Conservation (phyloP, 208 protist species). For the Novymonas esmeraldas region DNA sequence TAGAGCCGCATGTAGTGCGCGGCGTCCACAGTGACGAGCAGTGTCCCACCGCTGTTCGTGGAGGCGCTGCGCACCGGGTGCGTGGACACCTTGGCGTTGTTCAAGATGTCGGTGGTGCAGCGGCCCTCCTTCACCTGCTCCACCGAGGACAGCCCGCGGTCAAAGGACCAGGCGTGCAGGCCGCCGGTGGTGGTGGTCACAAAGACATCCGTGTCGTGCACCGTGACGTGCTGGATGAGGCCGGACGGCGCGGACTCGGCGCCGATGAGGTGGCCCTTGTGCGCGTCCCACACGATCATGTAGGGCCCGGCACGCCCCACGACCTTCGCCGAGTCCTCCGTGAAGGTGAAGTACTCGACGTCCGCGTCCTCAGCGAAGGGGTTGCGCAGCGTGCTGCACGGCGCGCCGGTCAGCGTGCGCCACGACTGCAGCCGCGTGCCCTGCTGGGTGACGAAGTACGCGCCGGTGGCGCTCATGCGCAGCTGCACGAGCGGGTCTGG, state of each 20-base stretch:
- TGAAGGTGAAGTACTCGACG: conserved; percentile 55
- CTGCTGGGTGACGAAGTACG: conserved; percentile 60
- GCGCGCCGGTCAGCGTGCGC: conserved; percentile 55
- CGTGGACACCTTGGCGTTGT: conserved; percentile 67
- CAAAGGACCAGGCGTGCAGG: conserved; percentile 59
- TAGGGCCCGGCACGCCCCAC: conserved; percentile 49
- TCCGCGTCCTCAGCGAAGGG: conserved; percentile 32
- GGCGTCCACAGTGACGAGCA: conserved; percentile 35
- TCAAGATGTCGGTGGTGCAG: conserved; percentile 56
- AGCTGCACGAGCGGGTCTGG: conserved; percentile 60
- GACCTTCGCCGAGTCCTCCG: conserved; percentile 60
- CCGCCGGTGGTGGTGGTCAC: conserved; percentile 55
- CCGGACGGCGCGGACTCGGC: conserved; percentile 56
- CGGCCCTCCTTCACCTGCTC: conserved; percentile 48
- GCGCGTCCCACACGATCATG: conserved; percentile 64
- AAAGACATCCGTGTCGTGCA: conserved; percentile 51
- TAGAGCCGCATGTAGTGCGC: conserved; percentile 38
- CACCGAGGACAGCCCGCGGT: conserved; percentile 54
- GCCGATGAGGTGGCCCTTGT: conserved; percentile 44
- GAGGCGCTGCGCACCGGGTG: conserved; percentile 39
- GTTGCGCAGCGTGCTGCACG: conserved; percentile 38
- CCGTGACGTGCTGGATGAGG: conserved; percentile 53
- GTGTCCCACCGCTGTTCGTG: conserved; percentile 35
- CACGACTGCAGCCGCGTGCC: conserved; percentile 58
- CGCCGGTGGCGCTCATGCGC: conserved; percentile 59